Evolutionary conservation across 257 asterid genomes (phyloP), one percentile per base, ranked within the genome.

Genomic region (Thymus quinquecostatus): DNA sequence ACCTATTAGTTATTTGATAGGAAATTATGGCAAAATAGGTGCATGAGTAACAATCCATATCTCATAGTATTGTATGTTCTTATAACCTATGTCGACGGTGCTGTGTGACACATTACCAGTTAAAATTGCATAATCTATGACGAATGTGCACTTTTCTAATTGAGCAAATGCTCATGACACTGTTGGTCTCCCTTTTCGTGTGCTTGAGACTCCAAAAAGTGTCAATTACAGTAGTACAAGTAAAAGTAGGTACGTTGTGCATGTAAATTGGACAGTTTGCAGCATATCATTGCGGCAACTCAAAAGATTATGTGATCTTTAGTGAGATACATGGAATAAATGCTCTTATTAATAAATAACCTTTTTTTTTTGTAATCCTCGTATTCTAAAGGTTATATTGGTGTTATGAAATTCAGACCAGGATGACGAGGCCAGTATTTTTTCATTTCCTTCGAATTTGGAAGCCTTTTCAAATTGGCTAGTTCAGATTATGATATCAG

Each of bases 401-500:
- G 54, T 63, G 72, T 61, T 92, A 87, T 96, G 38, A 63, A 73
- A 57, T 53, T 67, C 86, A 8, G 86, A 86, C 40, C 66, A 69
- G 79, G 75, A 81, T 66, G 95, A 80, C 32, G 88, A 77, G 36
- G 69, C 71, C 72, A 85, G 81, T 58, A 33, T 49, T 84, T 79
- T 49, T 71, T 75, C 96, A 51, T 78, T 93, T 68, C 78, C 79
- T 74, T 88, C 88, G 29, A 75, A 79, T 64, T 79, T 91, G 68
- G 88, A 87, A 79, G 61, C 71, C 28, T 91, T 93, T 72, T 83
- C 96, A 0, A 86, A 71, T 73, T 89, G 92, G 96, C 96, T 93
- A 50, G 87, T 86, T 73, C 88, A 89, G 80, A 72, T 87, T 10
- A 80, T 68, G 86, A 75, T 73, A 79, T 80, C 89, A 2, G 98